Evolutionary conservation across 192 early-diverging fungal species (phyloP).

Genomic region (Backusella australiensis): DNA sequence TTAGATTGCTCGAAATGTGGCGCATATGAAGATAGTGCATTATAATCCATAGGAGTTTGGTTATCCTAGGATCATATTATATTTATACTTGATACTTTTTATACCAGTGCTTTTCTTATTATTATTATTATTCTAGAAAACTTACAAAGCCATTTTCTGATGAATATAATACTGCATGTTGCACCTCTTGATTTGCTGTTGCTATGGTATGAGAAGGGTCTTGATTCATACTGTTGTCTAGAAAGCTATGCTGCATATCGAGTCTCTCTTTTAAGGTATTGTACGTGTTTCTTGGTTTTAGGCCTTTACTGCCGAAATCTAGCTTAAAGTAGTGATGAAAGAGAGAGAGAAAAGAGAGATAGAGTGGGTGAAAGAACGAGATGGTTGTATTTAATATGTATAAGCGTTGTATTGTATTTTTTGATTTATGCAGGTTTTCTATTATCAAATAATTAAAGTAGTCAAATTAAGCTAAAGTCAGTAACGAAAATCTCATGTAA

Average conservation of each 20-base stretch:
- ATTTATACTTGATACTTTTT: constrained; percentile 1
- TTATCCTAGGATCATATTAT: neutral
- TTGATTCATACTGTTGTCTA: neutral
- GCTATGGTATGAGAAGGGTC: neutral
- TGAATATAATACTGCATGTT: neutral
- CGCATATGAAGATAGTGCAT: neutral
- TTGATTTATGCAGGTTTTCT: constrained; percentile 2
- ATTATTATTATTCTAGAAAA: neutral
- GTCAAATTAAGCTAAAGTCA: neutral
- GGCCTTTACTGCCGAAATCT: too few relatives aligned
- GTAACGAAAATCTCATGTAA: neutral
- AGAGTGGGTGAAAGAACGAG: neutral
- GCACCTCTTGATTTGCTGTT: neutral
- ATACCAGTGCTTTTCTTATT: neutral
- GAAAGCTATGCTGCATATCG: neutral
- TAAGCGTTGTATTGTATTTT: neutral
- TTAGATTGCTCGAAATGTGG: neutral
- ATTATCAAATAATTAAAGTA: constrained; percentile 3
- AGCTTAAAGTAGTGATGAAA: neutral
- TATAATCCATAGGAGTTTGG: neutral
- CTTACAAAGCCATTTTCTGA: constrained; percentile 12
- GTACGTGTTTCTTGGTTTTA: neutral
- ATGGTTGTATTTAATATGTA: neutral
- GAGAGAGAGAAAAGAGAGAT: neutral
- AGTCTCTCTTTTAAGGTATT: neutral